Evolutionary conservation across 495 filamentous ascomycete species (phyloP).

Genomic region (Hypomontagnella submonticulosa): DNA sequence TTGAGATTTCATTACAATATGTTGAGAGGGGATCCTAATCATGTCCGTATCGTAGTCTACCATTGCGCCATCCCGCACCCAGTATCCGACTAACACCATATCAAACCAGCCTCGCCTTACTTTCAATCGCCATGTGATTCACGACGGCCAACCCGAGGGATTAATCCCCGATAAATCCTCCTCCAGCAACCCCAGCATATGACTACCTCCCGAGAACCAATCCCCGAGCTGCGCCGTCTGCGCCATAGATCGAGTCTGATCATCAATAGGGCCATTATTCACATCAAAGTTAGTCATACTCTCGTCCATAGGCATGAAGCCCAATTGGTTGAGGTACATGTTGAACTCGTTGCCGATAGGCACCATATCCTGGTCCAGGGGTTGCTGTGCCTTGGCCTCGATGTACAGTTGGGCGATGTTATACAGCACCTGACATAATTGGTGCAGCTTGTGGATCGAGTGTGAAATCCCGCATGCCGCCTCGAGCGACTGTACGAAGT

Average conservation of each 20-base stretch:
- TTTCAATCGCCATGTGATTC: constrained; percentile 6
- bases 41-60: neutral
- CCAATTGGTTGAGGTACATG: constrained; percentile 70
- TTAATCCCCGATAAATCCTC: constrained; percentile 67
- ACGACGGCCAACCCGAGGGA: constrained; percentile 50
- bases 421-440: constrained; percentile 69
- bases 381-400: constrained; percentile 65
- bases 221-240: constrained; percentile 66
- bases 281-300: constrained; percentile 22
- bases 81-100: constrained; percentile 24
- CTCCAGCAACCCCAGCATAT: constrained; percentile 72
- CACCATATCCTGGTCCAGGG: constrained; percentile 57
- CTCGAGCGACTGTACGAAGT: constrained; percentile 68
- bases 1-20: neutral
- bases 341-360: constrained; percentile 71
- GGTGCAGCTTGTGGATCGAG: constrained; percentile 67
- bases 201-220: constrained; percentile 75
- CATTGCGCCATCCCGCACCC: constrained; percentile 15
- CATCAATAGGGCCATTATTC: constrained; percentile 12
- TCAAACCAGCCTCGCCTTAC: constrained; percentile 4
- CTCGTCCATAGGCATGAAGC: constrained; percentile 63
- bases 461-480: constrained; percentile 63
- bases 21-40: constrained; percentile 9
- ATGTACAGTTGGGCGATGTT: constrained; percentile 71
- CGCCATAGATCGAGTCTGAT: constrained; percentile 31